Percentiles rank a stretch among this genome's conserved stretches.
phyloP scores from a whole-genome alignment of 2,329 filamentous ascomycete species.

The Ophiostoma ulmi region DNA sequence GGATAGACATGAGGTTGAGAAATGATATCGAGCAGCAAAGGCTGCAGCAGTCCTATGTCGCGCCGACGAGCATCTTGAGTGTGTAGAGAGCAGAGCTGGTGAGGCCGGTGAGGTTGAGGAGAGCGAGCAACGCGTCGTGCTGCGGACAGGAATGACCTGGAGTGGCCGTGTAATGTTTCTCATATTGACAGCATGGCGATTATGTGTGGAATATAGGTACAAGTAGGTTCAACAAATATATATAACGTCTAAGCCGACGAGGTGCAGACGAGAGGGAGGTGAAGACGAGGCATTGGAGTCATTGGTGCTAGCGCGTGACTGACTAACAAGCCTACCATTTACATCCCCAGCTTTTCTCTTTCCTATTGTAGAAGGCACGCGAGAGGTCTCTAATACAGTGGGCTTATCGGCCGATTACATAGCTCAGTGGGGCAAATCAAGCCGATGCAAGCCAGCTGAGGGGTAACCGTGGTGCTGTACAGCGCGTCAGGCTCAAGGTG shows the following conservation, averaged over 20 bases:
- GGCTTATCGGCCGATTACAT: neutral
- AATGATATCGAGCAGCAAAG: neutral
- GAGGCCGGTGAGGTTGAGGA: neutral
- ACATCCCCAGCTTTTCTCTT: neutral
- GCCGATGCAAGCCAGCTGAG: constrained; percentile 14
- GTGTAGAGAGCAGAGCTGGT: neutral
- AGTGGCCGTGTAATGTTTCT: constrained; percentile 38
- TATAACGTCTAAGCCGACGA: neutral
- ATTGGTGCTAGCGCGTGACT: neutral
- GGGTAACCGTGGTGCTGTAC: constrained; percentile 13
- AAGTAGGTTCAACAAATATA: too few relatives aligned
- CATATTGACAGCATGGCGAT: constrained; percentile 44
- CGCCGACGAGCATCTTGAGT: neutral
- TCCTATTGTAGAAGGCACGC: neutral
- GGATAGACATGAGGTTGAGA: neutral
- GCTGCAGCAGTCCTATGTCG: neutral
- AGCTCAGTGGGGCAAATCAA: constrained; percentile 12
- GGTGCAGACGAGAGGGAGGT: neutral
- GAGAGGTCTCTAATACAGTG: neutral
- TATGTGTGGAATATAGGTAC: neutral
- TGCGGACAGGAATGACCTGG: constrained; percentile 34
- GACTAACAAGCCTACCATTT: neutral
- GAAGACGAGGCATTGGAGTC: neutral
- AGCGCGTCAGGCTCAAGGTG: constrained; percentile 14
- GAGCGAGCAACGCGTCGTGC: constrained; percentile 19